These are phyloP conservation scores for Fistulinella prunicolor DNA, from an alignment of 768 basidiomycete genomes.

Conservation along the genomic window DNA sequence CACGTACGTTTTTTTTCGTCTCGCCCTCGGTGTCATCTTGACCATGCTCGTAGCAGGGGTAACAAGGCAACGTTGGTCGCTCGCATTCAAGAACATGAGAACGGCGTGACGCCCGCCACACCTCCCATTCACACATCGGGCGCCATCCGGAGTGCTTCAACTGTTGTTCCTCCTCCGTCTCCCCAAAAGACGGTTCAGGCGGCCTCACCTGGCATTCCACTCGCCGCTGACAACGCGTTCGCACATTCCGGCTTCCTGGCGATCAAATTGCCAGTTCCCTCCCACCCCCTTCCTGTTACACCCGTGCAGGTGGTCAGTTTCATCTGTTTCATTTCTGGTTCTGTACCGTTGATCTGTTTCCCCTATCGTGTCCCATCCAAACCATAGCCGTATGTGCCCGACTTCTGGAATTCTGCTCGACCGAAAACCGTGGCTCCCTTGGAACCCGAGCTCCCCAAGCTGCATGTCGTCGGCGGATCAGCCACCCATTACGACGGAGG, in stretches of 20 bases:
- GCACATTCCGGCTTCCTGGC: constrained; percentile 39
- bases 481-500: constrained; percentile 47
- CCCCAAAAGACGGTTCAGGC: constrained; percentile 27
- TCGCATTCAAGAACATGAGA: constrained; percentile 53
- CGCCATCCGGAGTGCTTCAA: too few species aligned
- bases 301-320: constrained; percentile 58
- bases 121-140: too few species aligned
- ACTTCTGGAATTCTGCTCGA: constrained; percentile 56
- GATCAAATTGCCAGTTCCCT: constrained; percentile 56
- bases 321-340: constrained; percentile 4
- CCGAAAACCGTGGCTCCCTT: constrained; percentile 30
- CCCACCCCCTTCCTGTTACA: constrained; percentile 39
- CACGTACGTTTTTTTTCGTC: too few species aligned
- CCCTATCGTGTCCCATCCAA: constrained; percentile 5
- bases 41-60: constrained; percentile 43
- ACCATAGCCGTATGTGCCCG: constrained; percentile 54
- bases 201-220: constrained; percentile 43
- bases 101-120: too few species aligned
- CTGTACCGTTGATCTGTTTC: constrained; percentile 7
- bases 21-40: constrained; percentile 15
- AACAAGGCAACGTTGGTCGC: constrained; percentile 56
- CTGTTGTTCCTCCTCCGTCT: too few species aligned
- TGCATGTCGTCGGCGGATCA: constrained; percentile 49
- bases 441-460: constrained; percentile 39
- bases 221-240: constrained; percentile 29